Base-by-base conservation (phyloP, 2,329 filamentous ascomycete species). In the Cladophialophora psammophila region DNA sequence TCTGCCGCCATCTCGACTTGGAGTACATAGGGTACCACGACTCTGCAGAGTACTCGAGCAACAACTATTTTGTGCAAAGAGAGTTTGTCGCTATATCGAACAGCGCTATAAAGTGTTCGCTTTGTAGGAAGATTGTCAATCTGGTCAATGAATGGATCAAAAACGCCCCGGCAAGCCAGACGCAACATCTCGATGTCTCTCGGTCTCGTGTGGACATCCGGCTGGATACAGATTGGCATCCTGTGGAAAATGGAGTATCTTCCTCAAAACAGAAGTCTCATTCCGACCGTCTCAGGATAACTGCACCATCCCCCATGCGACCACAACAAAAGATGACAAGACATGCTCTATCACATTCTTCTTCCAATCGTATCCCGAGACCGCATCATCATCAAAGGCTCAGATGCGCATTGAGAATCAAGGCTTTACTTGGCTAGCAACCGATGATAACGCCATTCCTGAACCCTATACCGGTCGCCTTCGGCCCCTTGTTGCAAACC, bases 51-150 rank as follows among this genome's bases (percentile, higher is more conserved):
- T 42, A 42, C 40, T 42, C 40, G 40, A 42, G 40, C 40, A 42
- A 42, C 40, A 42, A n/a, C n/a, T 42, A 42, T n/a, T 42, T 42
- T 42, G 40, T 42, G 40, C 40, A 42, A 42, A 42, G 40, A 42
- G 40, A 42, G 40, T 42, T 42, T 42, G 40, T 42, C 12, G 40
- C 40, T n/a, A 42, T 42, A 42, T 42, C 40, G 12, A 42, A 42
- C 40, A 42, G 40, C 4, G 40, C 40, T 42, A n/a, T n/a, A 42
- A 42, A 42, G 40, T 42, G 40, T 42, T n/a, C 40, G 40, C 40
- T 42, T 12, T 42, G 40, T 4, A 42, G 40, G 40, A 42, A 42
- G 40, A 42, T 42, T 42, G 40, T 42, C 40, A 42, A n/a, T 3
- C 40, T 42, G 40, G 40, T 42, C 40, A 42, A 42, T 42, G 40